Evolutionary conservation across 805 yeast genomes (phyloP).

Genomic region (Pichia gijzeniarum): DNA sequence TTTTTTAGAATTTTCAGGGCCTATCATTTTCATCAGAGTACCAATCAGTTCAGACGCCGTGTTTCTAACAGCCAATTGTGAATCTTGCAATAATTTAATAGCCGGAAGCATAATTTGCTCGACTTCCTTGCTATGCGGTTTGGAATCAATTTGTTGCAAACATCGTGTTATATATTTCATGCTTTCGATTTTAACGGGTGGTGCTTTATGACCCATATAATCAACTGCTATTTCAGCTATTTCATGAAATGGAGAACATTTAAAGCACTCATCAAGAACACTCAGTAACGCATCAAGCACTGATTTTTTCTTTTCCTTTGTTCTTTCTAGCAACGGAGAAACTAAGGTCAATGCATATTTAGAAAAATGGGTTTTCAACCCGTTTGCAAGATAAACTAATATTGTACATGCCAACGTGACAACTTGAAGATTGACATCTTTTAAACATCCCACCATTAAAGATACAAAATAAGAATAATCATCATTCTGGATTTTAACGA

Average conservation of each 20-base stretch:
- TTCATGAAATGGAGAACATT: slow-evolving; percentile 43
- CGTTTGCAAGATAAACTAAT: slow-evolving; percentile 54
- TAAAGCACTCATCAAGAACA: slow-evolving; percentile 61
- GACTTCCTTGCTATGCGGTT: slow-evolving; percentile 49
- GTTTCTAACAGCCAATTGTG: slow-evolving; percentile 77
- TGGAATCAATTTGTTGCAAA: slow-evolving; percentile 40
- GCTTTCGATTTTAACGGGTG: slow-evolving; percentile 72
- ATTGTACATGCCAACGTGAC: slow-evolving; percentile 73
- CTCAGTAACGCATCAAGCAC: slow-evolving; percentile 65
- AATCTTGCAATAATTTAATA: slow-evolving; percentile 66
- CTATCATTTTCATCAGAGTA: slow-evolving; percentile 73
- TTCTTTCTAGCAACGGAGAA: slow-evolving; percentile 65
- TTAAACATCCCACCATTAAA: slow-evolving; percentile 61
- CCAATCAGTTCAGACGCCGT: slow-evolving; percentile 77
- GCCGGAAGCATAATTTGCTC: slow-evolving; percentile 51
- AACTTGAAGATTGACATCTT: slow-evolving; percentile 85
- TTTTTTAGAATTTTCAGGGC: slow-evolving; percentile 57
- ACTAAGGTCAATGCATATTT: slow-evolving; percentile 49
- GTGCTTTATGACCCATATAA: slow-evolving; percentile 70
- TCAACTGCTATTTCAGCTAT: slow-evolving; percentile 53
- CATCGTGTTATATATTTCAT: slow-evolving; percentile 59
- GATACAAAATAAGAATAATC: slow-evolving; percentile 65
- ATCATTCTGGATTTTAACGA: slow-evolving; percentile 45
- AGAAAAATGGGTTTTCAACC: slow-evolving; percentile 52
- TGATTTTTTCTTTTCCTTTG: slow-evolving; percentile 79